Evolutionary conservation across 2,329 filamentous ascomycete species (phyloP).

Genomic region (Sclerotinia glacialis): DNA sequence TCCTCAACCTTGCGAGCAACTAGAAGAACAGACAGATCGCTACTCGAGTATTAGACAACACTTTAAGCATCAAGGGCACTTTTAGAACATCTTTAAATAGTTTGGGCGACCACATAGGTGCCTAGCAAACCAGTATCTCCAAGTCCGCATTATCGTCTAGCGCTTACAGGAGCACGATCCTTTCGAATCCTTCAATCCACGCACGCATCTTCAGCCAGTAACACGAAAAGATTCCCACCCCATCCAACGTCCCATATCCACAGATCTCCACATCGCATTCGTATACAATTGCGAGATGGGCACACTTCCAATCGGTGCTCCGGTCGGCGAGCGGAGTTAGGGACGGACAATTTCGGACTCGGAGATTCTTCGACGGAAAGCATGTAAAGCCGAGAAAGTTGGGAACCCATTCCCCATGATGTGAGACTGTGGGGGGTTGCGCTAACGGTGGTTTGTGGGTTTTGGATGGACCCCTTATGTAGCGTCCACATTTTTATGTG

Average conservation of each 20-base stretch:
- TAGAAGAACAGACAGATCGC: neutral
- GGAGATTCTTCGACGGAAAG: neutral
- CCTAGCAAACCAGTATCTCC: too few species aligned
- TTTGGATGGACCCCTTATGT: neutral
- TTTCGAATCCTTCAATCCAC: neutral
- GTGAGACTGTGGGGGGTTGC: neutral
- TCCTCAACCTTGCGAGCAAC: neutral
- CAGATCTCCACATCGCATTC: neutral
- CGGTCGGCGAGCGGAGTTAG: neutral
- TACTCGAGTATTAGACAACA: too few species aligned
- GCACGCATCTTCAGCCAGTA: neutral
- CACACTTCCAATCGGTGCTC: too few species aligned
- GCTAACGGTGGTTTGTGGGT: too few species aligned
- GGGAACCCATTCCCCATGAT: neutral
- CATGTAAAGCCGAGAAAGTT: neutral
- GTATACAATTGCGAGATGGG: too few species aligned
- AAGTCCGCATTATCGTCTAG: neutral
- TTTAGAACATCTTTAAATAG: too few species aligned
- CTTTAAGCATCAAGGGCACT: too few species aligned
- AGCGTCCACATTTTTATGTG: slow-evolving; percentile 1
- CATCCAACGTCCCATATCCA: neutral
- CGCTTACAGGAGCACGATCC: neutral
- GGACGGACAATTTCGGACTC: neutral
- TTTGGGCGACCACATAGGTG: too few species aligned
- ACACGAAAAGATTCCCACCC: neutral